Evolutionary conservation across 2,329 filamentous ascomycete species (phyloP), one percentile per base, ranked within the genome.

Genomic region (Cryoendolithus antarcticus): DNA sequence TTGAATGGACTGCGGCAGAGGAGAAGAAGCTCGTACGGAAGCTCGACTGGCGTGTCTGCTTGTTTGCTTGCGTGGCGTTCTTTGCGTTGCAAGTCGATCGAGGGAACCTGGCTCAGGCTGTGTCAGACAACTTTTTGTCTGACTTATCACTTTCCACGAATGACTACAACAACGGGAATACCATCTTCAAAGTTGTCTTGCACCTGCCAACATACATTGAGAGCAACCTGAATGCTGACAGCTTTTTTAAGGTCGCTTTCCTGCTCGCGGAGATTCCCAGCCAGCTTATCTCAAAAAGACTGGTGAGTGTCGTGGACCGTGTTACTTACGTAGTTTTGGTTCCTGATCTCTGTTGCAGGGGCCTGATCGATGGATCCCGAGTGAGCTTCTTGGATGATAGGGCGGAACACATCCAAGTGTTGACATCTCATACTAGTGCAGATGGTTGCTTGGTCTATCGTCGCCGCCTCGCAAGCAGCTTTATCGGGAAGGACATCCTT

Each of bases 71-170:
- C 28, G 28, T 42, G 7, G 34, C 32, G 6, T 42, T 38, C 40
- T 47, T 51, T 41, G 37, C 48, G 49, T 30, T 50, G 31, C 28
- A 32, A 15, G 6, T 40, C 6, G 40, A 42, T 21, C 30, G 40
- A 10, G 36, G 36, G 6, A 42, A 42, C 12, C 8, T 42, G 15
- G 13, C 40, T 15, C 19, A 27, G 41, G 44, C 43, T 29, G 35
- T 45, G 9, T 40, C 34, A 4, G 28, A 38, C 34, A 57, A 57
- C 31, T 44, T 57, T 27, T 27, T 27, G 24, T 27, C 24, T 27
- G 78, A 77, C 19, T 56, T 54, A 2, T 54, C 71, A 19, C 42
- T 71, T 41, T 65, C 54, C 1, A 67, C 61, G 9, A 63, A 72
- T 52, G 69, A 75, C 43, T 75, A 73, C 50, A 62, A 62, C 35